A percentile compares a stretch with the other conserved stretches of the same genome.
Conservation (phyloP, 345 rosid genomes). For the Gossypium ekmanianum region DNA sequence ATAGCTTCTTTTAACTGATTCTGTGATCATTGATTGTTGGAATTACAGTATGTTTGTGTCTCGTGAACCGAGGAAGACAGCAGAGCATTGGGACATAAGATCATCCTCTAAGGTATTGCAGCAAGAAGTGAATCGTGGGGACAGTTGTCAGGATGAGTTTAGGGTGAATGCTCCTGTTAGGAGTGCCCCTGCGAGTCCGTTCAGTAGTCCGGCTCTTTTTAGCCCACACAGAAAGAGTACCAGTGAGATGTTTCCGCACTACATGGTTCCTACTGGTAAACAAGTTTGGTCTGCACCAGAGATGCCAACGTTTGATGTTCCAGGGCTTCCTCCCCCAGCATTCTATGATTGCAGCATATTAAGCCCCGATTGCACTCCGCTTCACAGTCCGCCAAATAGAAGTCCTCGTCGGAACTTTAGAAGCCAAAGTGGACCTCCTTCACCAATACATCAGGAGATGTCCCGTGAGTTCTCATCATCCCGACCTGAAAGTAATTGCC, state of each 20-base stretch:
- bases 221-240: constrained; percentile 51
- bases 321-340: constrained; percentile 60
- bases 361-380: constrained; percentile 66
- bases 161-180: constrained; percentile 46
- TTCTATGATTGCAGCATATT: constrained; percentile 40
- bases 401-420: constrained; percentile 44
- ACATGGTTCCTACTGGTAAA: constrained; percentile 41
- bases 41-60: constrained; percentile 33
- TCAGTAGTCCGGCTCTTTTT: constrained; percentile 42
- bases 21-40: background rate
- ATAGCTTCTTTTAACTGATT: background rate
- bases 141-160: constrained; percentile 36
- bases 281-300: constrained; percentile 88
- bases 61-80: constrained; percentile 31
- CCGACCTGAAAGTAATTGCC: constrained; percentile 41
- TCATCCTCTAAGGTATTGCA: constrained; percentile 17
- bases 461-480: constrained; percentile 35
- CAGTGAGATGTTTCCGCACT: constrained; percentile 38
- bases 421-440: constrained; percentile 50
- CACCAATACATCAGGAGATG: constrained; percentile 43
- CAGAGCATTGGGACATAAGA: constrained; percentile 35
- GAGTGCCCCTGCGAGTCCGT: constrained; percentile 74
- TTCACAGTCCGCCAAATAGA: constrained; percentile 53
- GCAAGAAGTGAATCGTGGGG: constrained; percentile 28
- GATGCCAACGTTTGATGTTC: constrained; percentile 47